A percentile compares a stretch with the other conserved stretches of the same genome.
Evolutionary conservation across 352 stramenopile genomes (phyloP).

Genomic region (Nothophytophthora sp.): DNA sequence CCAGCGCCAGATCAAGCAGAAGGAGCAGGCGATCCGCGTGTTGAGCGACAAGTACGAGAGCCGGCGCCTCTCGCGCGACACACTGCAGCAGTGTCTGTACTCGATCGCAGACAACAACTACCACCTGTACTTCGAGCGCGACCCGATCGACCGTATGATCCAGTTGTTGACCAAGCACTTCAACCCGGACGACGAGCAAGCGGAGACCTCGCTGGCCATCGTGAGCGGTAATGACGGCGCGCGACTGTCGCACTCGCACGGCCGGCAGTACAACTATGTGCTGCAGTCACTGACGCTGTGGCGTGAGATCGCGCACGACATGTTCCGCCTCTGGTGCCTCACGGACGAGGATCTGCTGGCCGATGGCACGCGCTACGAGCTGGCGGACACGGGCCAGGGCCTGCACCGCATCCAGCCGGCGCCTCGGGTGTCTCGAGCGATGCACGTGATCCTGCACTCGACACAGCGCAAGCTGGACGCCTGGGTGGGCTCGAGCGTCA

Average conservation of each 20-base stretch:
- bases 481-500: slow-evolving; percentile 90
- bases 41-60: slow-evolving; percentile 53
- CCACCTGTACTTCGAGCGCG: slow-evolving; percentile 59
- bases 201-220: slow-evolving; percentile 54
- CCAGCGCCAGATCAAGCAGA: slow-evolving; percentile 23
- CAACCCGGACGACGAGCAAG: slow-evolving; percentile 41
- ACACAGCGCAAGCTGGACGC: slow-evolving; percentile 44
- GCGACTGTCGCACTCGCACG: slow-evolving; percentile 58
- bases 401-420: slow-evolving; percentile 72
- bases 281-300: slow-evolving; percentile 64
- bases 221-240: slow-evolving; percentile 59
- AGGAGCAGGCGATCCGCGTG: slow-evolving; percentile 36
- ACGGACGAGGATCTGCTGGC: slow-evolving; percentile 62
- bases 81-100: slow-evolving; percentile 51
- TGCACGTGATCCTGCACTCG: slow-evolving; percentile 51
- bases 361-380: slow-evolving; percentile 46
- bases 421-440: slow-evolving; percentile 51
- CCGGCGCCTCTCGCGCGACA: slow-evolving; percentile 41
- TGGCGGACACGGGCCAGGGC: slow-evolving; percentile 66
- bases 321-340: slow-evolving; percentile 67
- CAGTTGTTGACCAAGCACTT: slow-evolving; percentile 63
- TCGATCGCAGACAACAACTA: slow-evolving; percentile 61
- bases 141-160: slow-evolving; percentile 69
- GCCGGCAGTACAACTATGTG: slow-evolving; percentile 65
- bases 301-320: slow-evolving; percentile 62